Evolutionary conservation across 2,329 filamentous ascomycete species (phyloP), one percentile per base, ranked within the genome.

Genomic region (Calycina marina): DNA sequence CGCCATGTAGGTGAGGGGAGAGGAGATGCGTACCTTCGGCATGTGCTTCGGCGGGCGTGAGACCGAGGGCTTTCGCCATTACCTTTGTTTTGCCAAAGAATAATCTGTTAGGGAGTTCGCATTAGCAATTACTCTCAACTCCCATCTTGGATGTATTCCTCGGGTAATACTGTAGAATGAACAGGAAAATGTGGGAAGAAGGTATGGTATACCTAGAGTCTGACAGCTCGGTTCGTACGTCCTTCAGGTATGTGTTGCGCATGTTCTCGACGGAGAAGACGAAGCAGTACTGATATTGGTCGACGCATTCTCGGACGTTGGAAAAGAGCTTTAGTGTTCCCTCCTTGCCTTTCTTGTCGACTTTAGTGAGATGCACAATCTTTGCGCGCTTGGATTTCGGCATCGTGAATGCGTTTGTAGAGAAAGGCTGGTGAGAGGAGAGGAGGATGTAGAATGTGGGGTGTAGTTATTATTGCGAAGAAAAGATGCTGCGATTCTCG

Each of bases 51-150:
- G 81, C 78, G 45, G 75, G 67, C 33, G 67, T 76, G 43, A 71
- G 70, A 53, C 90, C 90, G 15, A 98, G 78, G 36, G 90, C 86
- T 61, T 90, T 88, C 49, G 82, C 77, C 85, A 96, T 96, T 57
- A 98, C 86, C 63, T 96, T 96, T 38, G 88, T 96, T 66, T 96
- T 98, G 62, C 88, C 90, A 60, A 94, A 96, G 73, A 96, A 96
- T 56, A 98, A 65, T 48, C 86, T 90, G 49, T 29, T 28, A 12
- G 5, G 6, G n/a, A 6, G 14, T 35, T 26, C 14, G 24, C 25
- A 30, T 44, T 35, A 20, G 25, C 28, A 32, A 18, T 26, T 20
- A 18, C 33, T 18, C 14, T 16, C 9, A 10, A 20, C 4, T 17
- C 34, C 15, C 18, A 20, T 30, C 6, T 26, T 26, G 12, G n/a